phyloP scores from a whole-genome alignment of 1,284 basidiomycete genomes.

The Malassezia slooffiae region DNA sequence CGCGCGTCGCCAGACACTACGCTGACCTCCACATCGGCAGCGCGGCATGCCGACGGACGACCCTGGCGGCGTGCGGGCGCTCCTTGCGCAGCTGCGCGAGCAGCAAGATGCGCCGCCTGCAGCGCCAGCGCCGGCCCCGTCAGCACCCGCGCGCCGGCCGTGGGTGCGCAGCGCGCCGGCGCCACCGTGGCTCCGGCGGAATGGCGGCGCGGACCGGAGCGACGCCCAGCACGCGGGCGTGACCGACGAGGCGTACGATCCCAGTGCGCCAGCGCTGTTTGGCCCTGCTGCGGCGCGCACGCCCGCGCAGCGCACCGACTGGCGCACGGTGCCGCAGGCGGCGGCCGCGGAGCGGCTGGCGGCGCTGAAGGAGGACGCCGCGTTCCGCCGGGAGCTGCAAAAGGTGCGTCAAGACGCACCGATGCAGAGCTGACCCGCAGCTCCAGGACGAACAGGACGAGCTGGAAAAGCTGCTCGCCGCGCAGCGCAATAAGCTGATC shows the following conservation, averaged over 20 bases:
- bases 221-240: no score
- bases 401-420: background rate
- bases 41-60: constrained; percentile 8
- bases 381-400: background rate
- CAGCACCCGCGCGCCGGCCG: no score
- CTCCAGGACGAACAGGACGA: constrained; percentile 2
- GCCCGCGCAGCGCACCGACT: no score
- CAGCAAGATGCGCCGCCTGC: constrained; percentile 3
- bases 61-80: constrained; percentile 11
- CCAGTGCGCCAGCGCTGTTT: background rate
- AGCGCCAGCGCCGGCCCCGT: background rate
- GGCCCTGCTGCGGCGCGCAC: no score
- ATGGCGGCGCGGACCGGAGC: no score
- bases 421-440: background rate
- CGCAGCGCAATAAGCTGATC: constrained; percentile 2
- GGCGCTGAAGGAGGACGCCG: background rate
- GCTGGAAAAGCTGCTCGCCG: background rate
- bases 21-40: no score
- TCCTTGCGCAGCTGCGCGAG: constrained; percentile 12
- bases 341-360: constrained; percentile 3
- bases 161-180: no score
- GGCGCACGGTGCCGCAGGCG: constrained; percentile 1
- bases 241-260: background rate
- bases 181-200: no score
- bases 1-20: no score